Base-by-base conservation (phyloP, 1,284 basidiomycete species). In the Melampsora larici-populina region DNA sequence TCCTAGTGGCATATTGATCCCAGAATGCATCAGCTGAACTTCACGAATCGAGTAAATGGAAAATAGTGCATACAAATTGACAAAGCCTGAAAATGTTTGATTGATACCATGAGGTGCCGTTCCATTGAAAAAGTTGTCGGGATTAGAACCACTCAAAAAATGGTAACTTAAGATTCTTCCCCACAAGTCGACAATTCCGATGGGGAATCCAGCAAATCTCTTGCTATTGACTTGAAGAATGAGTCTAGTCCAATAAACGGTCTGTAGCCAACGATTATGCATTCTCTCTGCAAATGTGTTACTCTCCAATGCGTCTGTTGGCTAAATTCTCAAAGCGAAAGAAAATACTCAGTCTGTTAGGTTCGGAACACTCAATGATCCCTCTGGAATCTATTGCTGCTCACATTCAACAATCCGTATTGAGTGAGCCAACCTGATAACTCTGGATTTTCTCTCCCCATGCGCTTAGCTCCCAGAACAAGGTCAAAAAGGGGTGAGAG, bases 91-190 rank as follows among this genome's bases (percentile, higher is more conserved):
- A 33, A 77, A 69, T 51, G 74, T 62, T 51, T 77, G 49, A n/a
- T 69, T 70, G 18, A 77, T 49, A 31, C 74, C 74, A 46, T 69
- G 65, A 13, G 66, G 31, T 33, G 60, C 58, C 33, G 58, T 62
- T 21, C 66, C 55, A 21, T 69, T 55, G 40, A 77, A 77, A 48
- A 77, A 77, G 15, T 48, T 58, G 13, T 43, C 29, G 9, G 55
- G 51, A 31, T 26, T 66, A 36, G 67, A 17, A 21, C 55, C 65
- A n/a, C 46, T 60, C 48, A 77, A 49, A 49, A 77, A 77, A 63
- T 77, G 74, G 29, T 77, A 69, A 66, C 74, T 77, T 5, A 77
- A 65, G n/a, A 77, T 60, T 18, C 74, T 64, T 46, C 74, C 74
- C 74, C 74, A 77, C 55, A 77, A 69, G 43, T 77, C 74, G 33